These are phyloP conservation scores for Kingdonia uniflora DNA, from an alignment of 164 flowering plant genomes.

Conservation along the genomic window DNA sequence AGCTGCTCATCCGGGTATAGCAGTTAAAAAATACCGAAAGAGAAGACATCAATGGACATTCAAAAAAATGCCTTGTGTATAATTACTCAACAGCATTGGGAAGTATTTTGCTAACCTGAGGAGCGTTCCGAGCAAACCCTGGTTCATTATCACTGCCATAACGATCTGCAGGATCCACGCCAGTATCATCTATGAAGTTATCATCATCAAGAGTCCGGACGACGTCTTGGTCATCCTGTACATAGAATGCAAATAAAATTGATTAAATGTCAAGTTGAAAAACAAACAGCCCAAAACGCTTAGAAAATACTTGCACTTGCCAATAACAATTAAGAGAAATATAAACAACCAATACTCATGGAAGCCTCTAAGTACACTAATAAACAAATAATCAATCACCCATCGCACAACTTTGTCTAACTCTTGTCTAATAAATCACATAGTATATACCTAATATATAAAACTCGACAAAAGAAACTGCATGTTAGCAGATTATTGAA, in stretches of 20 bases:
- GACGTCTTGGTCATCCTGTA: conserved; percentile 85
- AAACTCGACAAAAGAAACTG: too few species aligned
- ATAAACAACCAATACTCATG: not conserved
- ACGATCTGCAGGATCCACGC: conserved; percentile 70
- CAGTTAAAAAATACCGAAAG: too few species aligned
- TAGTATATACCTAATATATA: too few species aligned
- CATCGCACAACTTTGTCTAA: too few species aligned
- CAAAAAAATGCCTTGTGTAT: too few species aligned
- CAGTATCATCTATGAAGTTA: conserved; percentile 88
- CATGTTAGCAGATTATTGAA: too few species aligned
- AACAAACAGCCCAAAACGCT: not conserved
- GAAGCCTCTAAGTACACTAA: not conserved
- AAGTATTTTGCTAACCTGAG: conserved; percentile 48
- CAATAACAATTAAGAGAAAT: too few species aligned
- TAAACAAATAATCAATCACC: too few species aligned
- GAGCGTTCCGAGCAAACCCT: conserved; percentile 51
- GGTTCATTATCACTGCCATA: conserved; percentile 58
- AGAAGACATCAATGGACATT: too few species aligned
- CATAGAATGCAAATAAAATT: not conserved
- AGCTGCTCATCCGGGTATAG: too few species aligned
- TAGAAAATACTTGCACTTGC: too few species aligned
- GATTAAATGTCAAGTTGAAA: not conserved
- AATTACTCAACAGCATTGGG: not conserved
- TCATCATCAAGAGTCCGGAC: conserved; percentile 74
- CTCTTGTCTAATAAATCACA: too few species aligned